These are phyloP conservation scores for Phytophthora multivora DNA, from an alignment of 352 stramenopile genomes.

Conservation along the genomic window DNA sequence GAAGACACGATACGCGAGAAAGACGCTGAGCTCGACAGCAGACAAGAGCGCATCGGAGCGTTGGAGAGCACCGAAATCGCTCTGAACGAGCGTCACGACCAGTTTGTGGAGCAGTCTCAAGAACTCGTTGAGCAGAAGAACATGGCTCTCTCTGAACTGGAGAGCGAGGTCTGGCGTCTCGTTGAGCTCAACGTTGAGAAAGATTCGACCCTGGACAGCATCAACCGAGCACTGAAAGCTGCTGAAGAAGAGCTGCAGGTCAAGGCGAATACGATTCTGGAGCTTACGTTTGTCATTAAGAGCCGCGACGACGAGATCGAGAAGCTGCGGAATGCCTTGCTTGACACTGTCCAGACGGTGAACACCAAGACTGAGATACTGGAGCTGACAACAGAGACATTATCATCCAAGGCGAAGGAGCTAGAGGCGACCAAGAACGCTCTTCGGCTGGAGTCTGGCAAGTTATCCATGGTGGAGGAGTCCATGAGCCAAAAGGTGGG, in stretches of 20 bases:
- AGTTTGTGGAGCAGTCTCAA: constrained; percentile 20
- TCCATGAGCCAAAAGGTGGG: constrained; percentile 65
- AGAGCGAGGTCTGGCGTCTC: constrained; percentile 33
- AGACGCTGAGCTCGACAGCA: constrained; percentile 27
- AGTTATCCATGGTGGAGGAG: constrained; percentile 60
- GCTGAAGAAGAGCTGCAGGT: constrained; percentile 48
- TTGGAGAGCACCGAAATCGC: constrained; percentile 32
- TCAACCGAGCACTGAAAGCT: constrained; percentile 32
- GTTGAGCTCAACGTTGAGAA: constrained; percentile 24
- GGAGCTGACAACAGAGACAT: constrained; percentile 60
- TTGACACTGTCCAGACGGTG: constrained; percentile 60
- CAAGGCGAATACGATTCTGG: constrained; percentile 66
- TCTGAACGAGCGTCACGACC: constrained; percentile 15
- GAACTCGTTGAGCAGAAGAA: constrained; percentile 40
- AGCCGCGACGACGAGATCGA: constrained; percentile 75
- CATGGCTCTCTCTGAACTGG: constrained; percentile 47
- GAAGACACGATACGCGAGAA: constrained; percentile 29
- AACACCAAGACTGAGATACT: constrained; percentile 73
- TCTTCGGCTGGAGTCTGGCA: constrained; percentile 58
- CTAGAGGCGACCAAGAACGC: constrained; percentile 59
- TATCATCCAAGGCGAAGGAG: constrained; percentile 66
- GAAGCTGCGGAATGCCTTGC: constrained; percentile 47
- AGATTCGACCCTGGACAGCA: constrained; percentile 28
- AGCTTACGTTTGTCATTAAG: constrained; percentile 81
- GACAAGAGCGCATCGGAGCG: constrained; percentile 16